Evolutionary conservation across 75 land plant genomes (phyloP), one percentile per base, ranked within the genome.

Genomic region (Picea sitchensis): DNA sequence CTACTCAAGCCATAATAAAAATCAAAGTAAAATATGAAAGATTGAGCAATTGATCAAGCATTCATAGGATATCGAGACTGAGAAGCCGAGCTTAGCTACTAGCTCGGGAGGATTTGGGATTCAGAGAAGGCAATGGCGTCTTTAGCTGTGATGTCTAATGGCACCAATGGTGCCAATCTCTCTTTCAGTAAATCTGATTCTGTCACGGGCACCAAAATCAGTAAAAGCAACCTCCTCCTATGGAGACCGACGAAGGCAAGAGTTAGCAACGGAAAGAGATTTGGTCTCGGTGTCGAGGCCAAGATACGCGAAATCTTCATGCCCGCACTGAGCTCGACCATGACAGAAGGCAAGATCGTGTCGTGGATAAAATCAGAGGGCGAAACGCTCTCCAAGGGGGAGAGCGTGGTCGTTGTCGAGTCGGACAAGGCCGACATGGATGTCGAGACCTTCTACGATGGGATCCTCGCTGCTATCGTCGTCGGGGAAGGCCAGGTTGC

Each of bases 351-450:
- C 47, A 95, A 93, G 86, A 95, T 97, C 78, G 98, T 97, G 38
- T 92, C 95, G 26, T 97, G 96, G 99, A 81, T 91, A 72, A 96
- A 95, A 79, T 85, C 93, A n/a, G 98, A 97, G 79, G 99, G 99
- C 31, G 98, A 97, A 77, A 79, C 76, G 21, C 91, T 97, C 73
- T 87, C 91, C 78, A 97, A 97, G 79, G 98, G 99, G 3, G 99
- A 97, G 80, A 88, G 91, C 82, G 99, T 97, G 56, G 98, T 95
- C 79, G 98, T 97, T 36, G 98, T 97, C 77, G 98, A 97, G 85
- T 95, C 98, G 41, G 96, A 97, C 79, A 97, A 97, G 90, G 99
- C 99, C 14, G 98, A 95, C 83, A 97, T 97, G 99, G 99, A 97
- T 62, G 99, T 97, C 72, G 99, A 97, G 91, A 91, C 98, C 1